Conservation (phyloP, 2,329 filamentous ascomycete species). For the Fragosphaeria purpurea region DNA sequence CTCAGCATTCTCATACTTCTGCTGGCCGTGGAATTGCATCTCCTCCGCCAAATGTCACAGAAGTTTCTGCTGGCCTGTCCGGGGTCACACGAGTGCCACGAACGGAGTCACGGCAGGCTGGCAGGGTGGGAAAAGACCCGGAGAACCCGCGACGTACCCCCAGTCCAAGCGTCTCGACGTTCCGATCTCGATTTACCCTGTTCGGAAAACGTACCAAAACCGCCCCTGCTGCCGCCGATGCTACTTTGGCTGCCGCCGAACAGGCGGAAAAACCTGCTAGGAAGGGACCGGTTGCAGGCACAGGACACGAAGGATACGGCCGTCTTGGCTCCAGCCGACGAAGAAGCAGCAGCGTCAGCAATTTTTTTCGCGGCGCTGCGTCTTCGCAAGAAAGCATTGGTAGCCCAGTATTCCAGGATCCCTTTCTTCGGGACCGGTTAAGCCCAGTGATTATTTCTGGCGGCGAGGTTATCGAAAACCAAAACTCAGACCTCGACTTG, state of each 20-base stretch:
- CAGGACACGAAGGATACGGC: conserved; percentile 81
- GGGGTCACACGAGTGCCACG: neutral
- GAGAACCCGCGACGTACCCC: conserved; percentile 32
- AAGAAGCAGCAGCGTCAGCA: conserved; percentile 51
- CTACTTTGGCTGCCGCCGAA: conserved; percentile 32
- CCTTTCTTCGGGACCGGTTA: conserved; percentile 52
- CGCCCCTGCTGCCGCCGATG: conserved; percentile 36
- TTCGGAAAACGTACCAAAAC: conserved; percentile 66
- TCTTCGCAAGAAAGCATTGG: conserved; percentile 42
- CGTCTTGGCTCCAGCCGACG: conserved; percentile 51
- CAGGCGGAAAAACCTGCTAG: conserved; percentile 49
- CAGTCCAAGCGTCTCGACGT: conserved; percentile 47
- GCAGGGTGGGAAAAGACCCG: conserved; percentile 1
- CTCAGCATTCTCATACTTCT: too few species aligned
- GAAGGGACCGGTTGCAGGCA: conserved; percentile 83
- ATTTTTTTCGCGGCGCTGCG: conserved; percentile 33
- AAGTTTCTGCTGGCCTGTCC: too few species aligned
- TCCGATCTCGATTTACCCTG: conserved; percentile 61
- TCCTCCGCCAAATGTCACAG: too few species aligned
- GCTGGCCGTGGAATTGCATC: too few species aligned
- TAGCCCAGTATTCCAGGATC: conserved; percentile 36
- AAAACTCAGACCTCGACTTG: conserved; percentile 42
- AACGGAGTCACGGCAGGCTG: neutral
- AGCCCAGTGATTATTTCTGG: conserved; percentile 58
- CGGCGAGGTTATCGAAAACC: conserved; percentile 51